Conservation (phyloP, 805 yeast genomes). For the Zygosaccharomyces bailii region DNA sequence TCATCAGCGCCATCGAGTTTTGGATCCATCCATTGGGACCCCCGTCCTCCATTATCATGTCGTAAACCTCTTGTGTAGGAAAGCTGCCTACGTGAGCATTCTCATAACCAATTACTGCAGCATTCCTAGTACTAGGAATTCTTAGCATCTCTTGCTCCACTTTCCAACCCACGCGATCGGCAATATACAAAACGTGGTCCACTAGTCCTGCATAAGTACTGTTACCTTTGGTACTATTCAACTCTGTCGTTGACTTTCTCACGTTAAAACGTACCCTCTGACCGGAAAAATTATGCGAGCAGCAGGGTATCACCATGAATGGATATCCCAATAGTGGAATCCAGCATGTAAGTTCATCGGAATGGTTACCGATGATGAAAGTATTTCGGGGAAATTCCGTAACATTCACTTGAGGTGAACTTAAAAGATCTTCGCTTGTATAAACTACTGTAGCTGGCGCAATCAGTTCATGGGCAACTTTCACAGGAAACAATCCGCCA, state of each 20-base stretch:
- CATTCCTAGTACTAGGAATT: slow-evolving; percentile 91
- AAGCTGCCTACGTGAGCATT: slow-evolving; percentile 31
- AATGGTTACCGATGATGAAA: slow-evolving; percentile 88
- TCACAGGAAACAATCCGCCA: slow-evolving; percentile 47
- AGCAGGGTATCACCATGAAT: slow-evolving; percentile 90
- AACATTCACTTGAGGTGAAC: slow-evolving; percentile 54
- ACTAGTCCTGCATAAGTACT: slow-evolving; percentile 85
- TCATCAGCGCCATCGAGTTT: slow-evolving; percentile 67
- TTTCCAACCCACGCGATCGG: slow-evolving; percentile 73
- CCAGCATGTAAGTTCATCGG: slow-evolving; percentile 95
- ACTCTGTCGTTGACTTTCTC: slow-evolving; percentile 27
- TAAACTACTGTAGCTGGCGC: slow-evolving; percentile 45
- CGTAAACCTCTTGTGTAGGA: slow-evolving; percentile 45
- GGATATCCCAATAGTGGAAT: slow-evolving; percentile 84
- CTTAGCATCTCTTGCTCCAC: slow-evolving; percentile 82
- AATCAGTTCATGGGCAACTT: slow-evolving; percentile 39
- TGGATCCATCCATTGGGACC: slow-evolving; percentile 92
- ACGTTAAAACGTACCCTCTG: slow-evolving; percentile 63
- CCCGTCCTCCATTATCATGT: slow-evolving; percentile 70
- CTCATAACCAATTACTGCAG: slow-evolving; percentile 74
- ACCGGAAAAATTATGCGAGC: slow-evolving; percentile 85
- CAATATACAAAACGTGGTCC: slow-evolving; percentile 73
- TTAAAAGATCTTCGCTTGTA: slow-evolving; percentile 40
- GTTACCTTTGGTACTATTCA: slow-evolving; percentile 18
- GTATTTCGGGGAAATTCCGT: slow-evolving; percentile 68